Evolutionary conservation across 2,329 filamentous ascomycete species (phyloP), one percentile per base, ranked within the genome.

Genomic region (Clonostachys byssicola): DNA sequence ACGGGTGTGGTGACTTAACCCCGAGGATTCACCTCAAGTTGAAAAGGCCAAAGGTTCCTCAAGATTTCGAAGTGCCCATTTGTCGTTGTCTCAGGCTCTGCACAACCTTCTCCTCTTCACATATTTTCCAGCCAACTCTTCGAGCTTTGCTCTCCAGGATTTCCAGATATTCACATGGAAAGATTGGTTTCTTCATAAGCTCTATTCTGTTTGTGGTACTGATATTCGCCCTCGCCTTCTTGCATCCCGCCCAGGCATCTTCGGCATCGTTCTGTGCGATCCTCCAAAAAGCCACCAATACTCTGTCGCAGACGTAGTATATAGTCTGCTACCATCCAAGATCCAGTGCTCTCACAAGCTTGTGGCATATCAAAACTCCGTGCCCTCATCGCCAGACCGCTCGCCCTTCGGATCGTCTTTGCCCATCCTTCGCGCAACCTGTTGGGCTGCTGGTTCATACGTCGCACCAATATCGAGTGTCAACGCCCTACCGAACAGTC

Each of bases 81-180:
- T 60, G 59, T 62, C 60, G 60, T 61, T 71, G 68, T 71, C 69
- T 72, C 66, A 68, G 64, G 56, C 56, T 63, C 64, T 71, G 67
- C 69, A 56, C 69, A 56, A 71, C 67, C 59, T 39, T 39, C 36
- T 39, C 36, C 36, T 39, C 36, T 39, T 39, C 36, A 39, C 36
- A 39, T 18, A n/a, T 39, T 39, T 18, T 18, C 36, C 17, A n/a
- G 36, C 36, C 36, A 39, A n/a, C 36, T 39, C 17, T n/a, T 39
- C 36, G 36, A 18, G 14, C 12, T 39, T 18, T n/a, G 36, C 36
- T 39, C 36, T 39, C 23, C 23, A 30, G 23, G 23, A 30, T 30
- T 30, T 30, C 23, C 23, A 30, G 23, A 30, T 30, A 30, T 30
- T 30, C 23, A 30, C 23, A 8, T 30, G 23, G 23, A 30, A 30